Conservation (phyloP, 2,329 filamentous ascomycete genomes). For the Colletotrichum musicola region DNA sequence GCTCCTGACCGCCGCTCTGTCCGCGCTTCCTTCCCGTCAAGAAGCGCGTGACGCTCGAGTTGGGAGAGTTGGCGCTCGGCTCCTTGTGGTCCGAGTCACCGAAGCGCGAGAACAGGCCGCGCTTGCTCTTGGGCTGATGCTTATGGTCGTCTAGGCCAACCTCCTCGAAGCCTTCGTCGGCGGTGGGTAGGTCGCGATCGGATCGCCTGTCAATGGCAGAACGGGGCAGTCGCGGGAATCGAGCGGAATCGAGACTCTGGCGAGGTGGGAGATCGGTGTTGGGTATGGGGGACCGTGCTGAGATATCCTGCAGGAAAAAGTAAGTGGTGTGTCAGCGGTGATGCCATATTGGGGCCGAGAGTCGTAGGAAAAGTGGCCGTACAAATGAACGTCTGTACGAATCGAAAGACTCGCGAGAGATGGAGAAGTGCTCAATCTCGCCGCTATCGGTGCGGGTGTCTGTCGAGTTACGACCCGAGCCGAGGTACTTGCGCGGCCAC, state of each 20-base stretch:
- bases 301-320: slow-evolving; percentile 78
- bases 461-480: slow-evolving; percentile 63
- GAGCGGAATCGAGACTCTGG: slow-evolving; percentile 83
- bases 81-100: slow-evolving; percentile 67
- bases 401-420: slow-evolving; percentile 96
- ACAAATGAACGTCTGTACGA: slow-evolving; percentile 97
- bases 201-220: slow-evolving; percentile 69
- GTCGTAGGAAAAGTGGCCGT: slow-evolving; percentile 53
- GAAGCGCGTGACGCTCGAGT: slow-evolving; percentile 65
- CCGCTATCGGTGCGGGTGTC: slow-evolving; percentile 71
- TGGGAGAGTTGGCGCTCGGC: slow-evolving; percentile 48
- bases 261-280: slow-evolving; percentile 72
- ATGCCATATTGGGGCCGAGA: not conserved
- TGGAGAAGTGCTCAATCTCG: slow-evolving; percentile 93
- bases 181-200: slow-evolving; percentile 72
- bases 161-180: slow-evolving; percentile 88
- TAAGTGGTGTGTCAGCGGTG: not conserved
- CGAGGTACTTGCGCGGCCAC: slow-evolving; percentile 73
- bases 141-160: slow-evolving; percentile 86
- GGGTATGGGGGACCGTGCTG: slow-evolving; percentile 82
- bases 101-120: slow-evolving; percentile 84
- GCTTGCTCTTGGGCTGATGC: slow-evolving; percentile 60
- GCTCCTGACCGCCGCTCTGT: slow-evolving; percentile 77
- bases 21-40: slow-evolving; percentile 79
- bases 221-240: slow-evolving; percentile 72